phyloP scores from a whole-genome alignment of 306 rosid species.

The Chamaecrista fasciculata region DNA sequence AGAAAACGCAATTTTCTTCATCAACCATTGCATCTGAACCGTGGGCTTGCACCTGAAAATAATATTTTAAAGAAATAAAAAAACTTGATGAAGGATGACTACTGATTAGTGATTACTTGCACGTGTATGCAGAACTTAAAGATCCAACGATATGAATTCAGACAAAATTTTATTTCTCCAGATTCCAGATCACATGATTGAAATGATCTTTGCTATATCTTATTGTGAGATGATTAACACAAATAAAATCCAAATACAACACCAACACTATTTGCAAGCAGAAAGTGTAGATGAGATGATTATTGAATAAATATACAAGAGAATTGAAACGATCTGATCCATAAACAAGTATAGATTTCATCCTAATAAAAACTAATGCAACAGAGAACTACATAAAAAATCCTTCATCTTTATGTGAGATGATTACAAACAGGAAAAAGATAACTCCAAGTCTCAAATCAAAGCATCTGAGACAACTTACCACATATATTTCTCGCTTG shows the following conservation, averaged over 20 bases:
- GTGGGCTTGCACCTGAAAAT: slow-evolving; percentile 87
- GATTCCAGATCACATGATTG: slow-evolving; percentile 14
- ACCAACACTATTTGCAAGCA: neutral
- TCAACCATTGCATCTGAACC: slow-evolving; percentile 99
- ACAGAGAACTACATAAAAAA: neutral
- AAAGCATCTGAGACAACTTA: slow-evolving; percentile 39
- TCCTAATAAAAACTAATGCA: neutral
- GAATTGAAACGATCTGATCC: neutral
- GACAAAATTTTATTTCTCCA: neutral
- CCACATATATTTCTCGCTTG: slow-evolving; percentile 92
- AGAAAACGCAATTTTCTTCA: slow-evolving; percentile 92
- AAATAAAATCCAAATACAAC: neutral
- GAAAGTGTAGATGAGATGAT: slow-evolving; percentile 1
- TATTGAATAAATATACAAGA: neutral
- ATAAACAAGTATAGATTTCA: neutral
- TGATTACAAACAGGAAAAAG: neutral
- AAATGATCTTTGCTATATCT: neutral
- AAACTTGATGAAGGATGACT: slow-evolving; percentile 19
- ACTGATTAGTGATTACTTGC: neutral
- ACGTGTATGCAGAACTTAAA: neutral
- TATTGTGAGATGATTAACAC: neutral
- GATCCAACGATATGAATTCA: neutral
- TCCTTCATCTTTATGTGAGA: neutral
- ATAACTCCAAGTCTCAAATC: neutral
- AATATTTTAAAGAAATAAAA: slow-evolving; percentile 14